Evolutionary conservation across 352 stramenopile genomes (phyloP), one percentile per base, ranked within the genome.

Genomic region (Pythium brachiatum): DNA sequence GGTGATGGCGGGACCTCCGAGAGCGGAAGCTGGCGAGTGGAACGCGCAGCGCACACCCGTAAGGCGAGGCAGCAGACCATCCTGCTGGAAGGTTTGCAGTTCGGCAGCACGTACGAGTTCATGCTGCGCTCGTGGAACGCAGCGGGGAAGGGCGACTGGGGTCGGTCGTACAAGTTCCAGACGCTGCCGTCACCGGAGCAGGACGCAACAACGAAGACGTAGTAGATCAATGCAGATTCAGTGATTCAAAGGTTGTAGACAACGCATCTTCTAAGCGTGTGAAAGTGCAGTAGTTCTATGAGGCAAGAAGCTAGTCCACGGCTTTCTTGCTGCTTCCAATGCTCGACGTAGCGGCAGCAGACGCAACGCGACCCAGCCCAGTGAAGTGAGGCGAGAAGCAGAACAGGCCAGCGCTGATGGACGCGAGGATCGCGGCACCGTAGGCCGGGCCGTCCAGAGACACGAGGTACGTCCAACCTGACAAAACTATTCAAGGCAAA

Each of bases 391-490:
- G 78, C 12, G 79, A 87, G 54, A 90, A 90, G 61, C 74, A 85
- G 53, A 88, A 88, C 2, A 90, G 60, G 3, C 63, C 76, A 43
- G 81, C 75, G 50, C 81, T 90, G 39, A 79, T 47, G 31, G 62
- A 70, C 27, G 83, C 79, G n/a, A 94, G 73, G 34, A 84, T 61
- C 9, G 81, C 82, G 0, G 84, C 82, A 8, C 84, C 82, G 50
- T 85, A 82, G 8, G 84, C 80, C 39, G 84, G 84, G 5, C 83
- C 83, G 58, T 90, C 80, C 7, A 90, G 70, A 0, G 83, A 90
- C 26, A 81, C 34, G 43, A 88, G 57, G 61, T 93, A 93, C 32
- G 82, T 88, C 81, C 79, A 91, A 15, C 84, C 84, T 21, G 84
- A 93, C 32, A 93, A 62, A 64, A 93, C 84, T 93, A 61, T 21